Base-by-base conservation (phyloP, 352 stramenopile genomes). In the Sclerospora graminicola region DNA sequence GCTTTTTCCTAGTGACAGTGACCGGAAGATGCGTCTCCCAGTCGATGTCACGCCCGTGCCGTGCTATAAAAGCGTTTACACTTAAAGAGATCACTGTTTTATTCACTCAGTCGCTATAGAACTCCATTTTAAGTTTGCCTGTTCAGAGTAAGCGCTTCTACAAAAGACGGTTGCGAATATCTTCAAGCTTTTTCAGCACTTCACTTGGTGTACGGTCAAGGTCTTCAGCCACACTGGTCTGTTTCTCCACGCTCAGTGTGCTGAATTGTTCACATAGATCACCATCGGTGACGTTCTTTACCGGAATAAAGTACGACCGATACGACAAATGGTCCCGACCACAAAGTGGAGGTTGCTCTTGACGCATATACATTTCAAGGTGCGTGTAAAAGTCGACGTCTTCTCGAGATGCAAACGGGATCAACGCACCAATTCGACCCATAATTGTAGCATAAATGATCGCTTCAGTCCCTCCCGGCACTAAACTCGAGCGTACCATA, bases 371-470 rank as follows among this genome's bases (percentile, higher is more conserved):
- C 75, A 98, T 98, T 67, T 99, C 96, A 29, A 99, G 67, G 63
- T 98, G 86, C 33, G 83, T 97, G 72, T 98, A 99, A 67, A 99
- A 98, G 42, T 99, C 93, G 34, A 98, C 82, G 52, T 99, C 95
- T 41, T 98, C 88, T 23, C 94, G 87, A 34, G 90, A 97, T 10
- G 86, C 90, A 59, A 99, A 98, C 4, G 97, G 96, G 21, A 99
- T 80, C 19, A 99, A 72, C 16, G 94, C 96, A 27, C 96, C 96
- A 39, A 99, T 95, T 24, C 84, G 69, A 18, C 97, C 97, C 57
- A 94, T 97, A 14, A 99, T 84, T 4, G 96, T 99, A 13, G 90
- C 78, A 67, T 99, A 99, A 44, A 99, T 80, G 29, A 99, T 82
- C 3, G 92, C 96, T 65, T 99, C 92, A 41, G 87, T 87, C 10